Percentiles rank a stretch among this genome's conserved stretches.
Evolutionary conservation across 2,329 filamentous ascomycete species (phyloP).

Genomic region (Stemphylium vesicarium): DNA sequence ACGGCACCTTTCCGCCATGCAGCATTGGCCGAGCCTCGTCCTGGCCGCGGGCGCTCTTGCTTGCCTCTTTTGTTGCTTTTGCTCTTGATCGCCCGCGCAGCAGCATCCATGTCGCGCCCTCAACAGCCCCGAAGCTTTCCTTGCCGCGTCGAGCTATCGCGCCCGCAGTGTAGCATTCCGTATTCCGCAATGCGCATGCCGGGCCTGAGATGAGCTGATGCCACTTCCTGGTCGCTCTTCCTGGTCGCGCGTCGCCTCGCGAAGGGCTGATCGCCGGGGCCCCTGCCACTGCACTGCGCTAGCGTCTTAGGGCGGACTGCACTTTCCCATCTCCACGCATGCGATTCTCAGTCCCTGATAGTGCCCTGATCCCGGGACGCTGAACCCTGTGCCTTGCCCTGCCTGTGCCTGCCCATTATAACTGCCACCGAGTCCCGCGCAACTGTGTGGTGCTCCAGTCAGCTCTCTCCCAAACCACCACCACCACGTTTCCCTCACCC

Average conservation of each 20-base stretch:
- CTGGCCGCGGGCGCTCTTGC: background rate
- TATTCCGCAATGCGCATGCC: background rate
- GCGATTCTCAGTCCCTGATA: slow-evolving; percentile 22
- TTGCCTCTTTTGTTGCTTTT: slow-evolving; percentile 6
- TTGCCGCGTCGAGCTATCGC: background rate
- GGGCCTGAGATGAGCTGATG: slow-evolving; percentile 3
- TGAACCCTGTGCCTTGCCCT: slow-evolving; percentile 21
- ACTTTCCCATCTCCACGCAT: slow-evolving; percentile 20
- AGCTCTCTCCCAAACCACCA: slow-evolving; percentile 11
- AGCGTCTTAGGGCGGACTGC: slow-evolving; percentile 17
- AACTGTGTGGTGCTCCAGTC: slow-evolving; percentile 18
- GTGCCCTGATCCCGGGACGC: slow-evolving; percentile 24
- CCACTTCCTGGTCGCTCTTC: slow-evolving; percentile 5
- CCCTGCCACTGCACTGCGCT: slow-evolving; percentile 18
- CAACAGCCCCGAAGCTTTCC: slow-evolving; percentile 6
- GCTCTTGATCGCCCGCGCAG: background rate
- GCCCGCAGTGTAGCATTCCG: background rate
- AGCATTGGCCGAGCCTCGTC: slow-evolving; percentile 14
- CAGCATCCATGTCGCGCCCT: background rate
- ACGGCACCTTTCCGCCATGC: slow-evolving; percentile 19
- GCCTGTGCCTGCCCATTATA: slow-evolving; percentile 28
- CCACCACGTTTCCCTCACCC: background rate
- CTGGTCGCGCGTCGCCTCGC: slow-evolving; percentile 10
- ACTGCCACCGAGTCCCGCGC: slow-evolving; percentile 25
- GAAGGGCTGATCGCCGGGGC: slow-evolving; percentile 22